phyloP scores from a whole-genome alignment of 2,329 filamentous ascomycete species.

The Didymella glomerata region DNA sequence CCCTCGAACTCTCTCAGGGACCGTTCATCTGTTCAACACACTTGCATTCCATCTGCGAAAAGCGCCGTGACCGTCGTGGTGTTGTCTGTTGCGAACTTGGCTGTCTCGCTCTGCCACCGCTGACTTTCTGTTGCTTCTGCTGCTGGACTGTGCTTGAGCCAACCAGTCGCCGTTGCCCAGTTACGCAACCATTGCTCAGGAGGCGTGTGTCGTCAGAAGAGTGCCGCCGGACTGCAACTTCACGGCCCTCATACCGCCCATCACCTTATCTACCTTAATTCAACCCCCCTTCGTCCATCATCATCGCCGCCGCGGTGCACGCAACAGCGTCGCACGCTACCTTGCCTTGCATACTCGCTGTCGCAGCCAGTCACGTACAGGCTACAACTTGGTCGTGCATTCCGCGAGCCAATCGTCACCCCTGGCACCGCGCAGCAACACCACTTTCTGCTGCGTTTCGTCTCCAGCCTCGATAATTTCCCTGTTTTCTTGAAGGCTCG shows the following conservation, averaged over 20 bases:
- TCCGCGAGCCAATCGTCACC: conserved; percentile 47
- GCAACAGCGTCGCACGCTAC: conserved; percentile 44
- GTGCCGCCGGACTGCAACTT: conserved; percentile 30
- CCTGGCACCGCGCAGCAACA: conserved; percentile 45
- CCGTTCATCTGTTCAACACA: conserved; percentile 28
- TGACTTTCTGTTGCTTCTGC: conserved; percentile 14
- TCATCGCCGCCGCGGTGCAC: conserved; percentile 29
- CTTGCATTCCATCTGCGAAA: conserved; percentile 24
- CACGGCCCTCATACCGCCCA: conserved; percentile 14
- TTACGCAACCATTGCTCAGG: conserved; percentile 46
- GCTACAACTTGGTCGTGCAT: conserved; percentile 43
- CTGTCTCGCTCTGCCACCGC: conserved; percentile 29
- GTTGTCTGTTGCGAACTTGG: conserved; percentile 28
- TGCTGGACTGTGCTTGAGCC: conserved; percentile 27
- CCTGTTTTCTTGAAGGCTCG: conserved; percentile 22
- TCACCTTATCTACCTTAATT: conserved; percentile 29
- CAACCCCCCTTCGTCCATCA: conserved; percentile 15
- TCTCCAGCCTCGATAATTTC: conserved; percentile 41
- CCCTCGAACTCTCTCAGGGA: conserved; percentile 38
- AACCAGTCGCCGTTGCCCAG: conserved; percentile 34
- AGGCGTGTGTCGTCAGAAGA: conserved; percentile 38
- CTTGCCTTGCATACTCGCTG: conserved; percentile 30
- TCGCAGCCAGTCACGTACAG: conserved; percentile 41
- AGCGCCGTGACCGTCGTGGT: conserved; percentile 29
- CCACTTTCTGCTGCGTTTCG: conserved; percentile 36